Conservation (phyloP, 2,329 filamentous ascomycete genomes). For the Epichloe elymi region DNA sequence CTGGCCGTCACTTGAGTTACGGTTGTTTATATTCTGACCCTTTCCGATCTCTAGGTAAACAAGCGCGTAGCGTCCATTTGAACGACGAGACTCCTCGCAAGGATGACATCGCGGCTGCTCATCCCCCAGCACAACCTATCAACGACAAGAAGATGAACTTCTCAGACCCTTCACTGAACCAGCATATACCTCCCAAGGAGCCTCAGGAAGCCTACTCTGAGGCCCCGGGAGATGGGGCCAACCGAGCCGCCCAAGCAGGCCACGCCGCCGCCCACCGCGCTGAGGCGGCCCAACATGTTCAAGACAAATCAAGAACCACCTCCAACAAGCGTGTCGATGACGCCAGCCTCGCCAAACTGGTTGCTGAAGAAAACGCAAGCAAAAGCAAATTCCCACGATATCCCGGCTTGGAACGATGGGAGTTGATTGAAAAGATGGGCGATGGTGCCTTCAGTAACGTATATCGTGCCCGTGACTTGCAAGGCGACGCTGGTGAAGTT, state of each 20-base stretch:
- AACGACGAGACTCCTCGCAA: slow-evolving; percentile 39
- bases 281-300: slow-evolving; percentile 45
- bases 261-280: slow-evolving; percentile 50
- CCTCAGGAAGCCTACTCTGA: slow-evolving; percentile 47
- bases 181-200: slow-evolving; percentile 29
- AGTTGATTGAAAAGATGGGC: slow-evolving; percentile 90
- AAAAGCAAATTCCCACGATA: slow-evolving; percentile 68
- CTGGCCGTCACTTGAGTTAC: background rate
- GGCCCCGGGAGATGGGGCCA: slow-evolving; percentile 45
- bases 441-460: slow-evolving; percentile 99
- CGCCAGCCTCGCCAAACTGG: slow-evolving; percentile 66
- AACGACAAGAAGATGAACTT: slow-evolving; percentile 37
- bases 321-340: slow-evolving; percentile 35
- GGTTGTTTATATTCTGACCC: background rate
- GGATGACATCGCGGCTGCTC: slow-evolving; percentile 35
- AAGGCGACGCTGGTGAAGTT: slow-evolving; percentile 62
- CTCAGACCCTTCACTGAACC: slow-evolving; percentile 30
- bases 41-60: slow-evolving; percentile 52
- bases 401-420: slow-evolving; percentile 48
- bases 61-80: slow-evolving; percentile 55
- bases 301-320: slow-evolving; percentile 11
- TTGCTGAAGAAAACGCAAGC: slow-evolving; percentile 82
- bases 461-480: slow-evolving; percentile 70
- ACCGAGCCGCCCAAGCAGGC: slow-evolving; percentile 55
- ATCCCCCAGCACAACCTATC: slow-evolving; percentile 42